phyloP scores from a whole-genome alignment of 1,139 yeast genomes.

The Magnusiomyces clavatus region DNA sequence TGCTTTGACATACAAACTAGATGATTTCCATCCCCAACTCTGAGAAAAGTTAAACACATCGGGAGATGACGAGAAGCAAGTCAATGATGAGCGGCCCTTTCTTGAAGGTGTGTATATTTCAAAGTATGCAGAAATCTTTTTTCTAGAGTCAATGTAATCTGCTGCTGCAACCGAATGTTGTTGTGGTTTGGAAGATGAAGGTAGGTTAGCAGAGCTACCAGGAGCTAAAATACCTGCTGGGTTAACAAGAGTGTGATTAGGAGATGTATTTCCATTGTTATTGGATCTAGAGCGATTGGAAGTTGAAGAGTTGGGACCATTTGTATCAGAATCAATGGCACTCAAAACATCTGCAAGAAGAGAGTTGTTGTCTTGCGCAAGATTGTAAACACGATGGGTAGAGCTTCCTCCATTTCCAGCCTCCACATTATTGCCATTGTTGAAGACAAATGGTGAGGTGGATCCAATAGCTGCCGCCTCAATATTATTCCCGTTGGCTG shows the following conservation, averaged over 20 bases:
- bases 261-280: neutral
- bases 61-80: slow-evolving; percentile 46
- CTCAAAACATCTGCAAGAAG: too few relatives aligned
- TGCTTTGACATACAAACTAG: slow-evolving; percentile 41
- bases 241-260: too few relatives aligned
- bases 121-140: slow-evolving; percentile 41
- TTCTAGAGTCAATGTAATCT: slow-evolving; percentile 36
- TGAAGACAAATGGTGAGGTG: too few relatives aligned
- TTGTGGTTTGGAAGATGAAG: neutral
- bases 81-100: slow-evolving; percentile 33
- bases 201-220: neutral
- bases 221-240: too few relatives aligned
- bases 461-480: too few relatives aligned
- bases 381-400: too few relatives aligned
- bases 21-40: slow-evolving; percentile 51
- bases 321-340: too few relatives aligned
- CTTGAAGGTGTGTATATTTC: slow-evolving; percentile 45
- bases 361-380: too few relatives aligned
- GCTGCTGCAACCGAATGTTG: slow-evolving; percentile 7
- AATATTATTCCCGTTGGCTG: too few relatives aligned
- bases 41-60: slow-evolving; percentile 44
- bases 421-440: too few relatives aligned
- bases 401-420: too few relatives aligned
- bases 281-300: neutral
- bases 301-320: too few relatives aligned